Evolutionary conservation across 768 basidiomycete genomes (phyloP), one percentile per base, ranked within the genome.

Genomic region (Rhizopogon rudus): DNA sequence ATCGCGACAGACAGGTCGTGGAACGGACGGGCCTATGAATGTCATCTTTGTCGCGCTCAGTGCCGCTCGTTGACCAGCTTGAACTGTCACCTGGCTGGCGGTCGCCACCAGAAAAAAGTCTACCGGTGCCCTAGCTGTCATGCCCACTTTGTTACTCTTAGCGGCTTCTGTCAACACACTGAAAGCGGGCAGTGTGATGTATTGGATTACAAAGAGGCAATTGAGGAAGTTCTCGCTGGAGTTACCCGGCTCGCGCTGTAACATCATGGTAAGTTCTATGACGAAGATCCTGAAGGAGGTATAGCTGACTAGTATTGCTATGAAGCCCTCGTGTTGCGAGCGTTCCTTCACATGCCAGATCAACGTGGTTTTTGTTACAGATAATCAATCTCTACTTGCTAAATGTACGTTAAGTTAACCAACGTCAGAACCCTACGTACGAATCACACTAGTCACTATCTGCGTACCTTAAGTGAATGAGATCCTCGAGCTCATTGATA

Each of bases 41-140:
- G 87, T 67, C 80, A 81, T 61, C 66, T 88, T 22, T 88, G 87
- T 65, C 76, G 81, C 64, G 54, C 51, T 20, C 59, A 48, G 9
- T 83, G 76, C 60, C 29, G 60, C 46, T 61, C 71, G 0, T 75
- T 87, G 12, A 13, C 14, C 0, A 69, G 66, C 7, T 74, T 89
- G 50, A 86, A 89, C 61, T 72, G 77, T 57, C 88, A 89, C 62
- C 73, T 88, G 43, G 73, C 75, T 46, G 87, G 87, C 66, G 82
- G 86, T 2, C 70, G 62, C 3, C 87, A 88, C 61, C 66, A 76
- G 59, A 72, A 77, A 1, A 75, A 72, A 63, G 71, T 77, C 2
- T 87, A 83, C 61, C 60, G 75, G 2, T 88, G 87, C 68, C 83
- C 82, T 9, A 67, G 66, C 10, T 88, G 87, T 61, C 61, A 52